Evolutionary conservation across 495 filamentous ascomycete species (phyloP), one percentile per base, ranked within the genome.

Genomic region (Clohesyomyces aquaticus): DNA sequence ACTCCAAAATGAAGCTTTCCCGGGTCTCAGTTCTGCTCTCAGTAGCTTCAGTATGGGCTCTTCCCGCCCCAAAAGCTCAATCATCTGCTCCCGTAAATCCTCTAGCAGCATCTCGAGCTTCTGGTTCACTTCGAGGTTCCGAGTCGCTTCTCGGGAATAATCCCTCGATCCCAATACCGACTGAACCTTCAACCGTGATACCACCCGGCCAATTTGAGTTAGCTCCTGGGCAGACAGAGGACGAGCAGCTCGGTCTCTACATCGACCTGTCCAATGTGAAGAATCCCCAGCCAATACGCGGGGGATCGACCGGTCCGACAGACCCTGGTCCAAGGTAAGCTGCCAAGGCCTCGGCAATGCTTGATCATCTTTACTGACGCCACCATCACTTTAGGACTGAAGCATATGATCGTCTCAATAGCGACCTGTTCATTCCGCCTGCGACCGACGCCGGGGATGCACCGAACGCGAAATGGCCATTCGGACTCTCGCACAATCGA

Each of bases 381-480:
- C 43, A 19, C 3, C 2, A 56, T 18, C 18, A 25, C 22, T 22
- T 32, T 84, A 79, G 78, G 2, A 86, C 85, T 1, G 76, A 78
- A 54, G 76, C 78, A 48, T 87, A 89, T 60, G 82, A 89, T 58
- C 81, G 79, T 45, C 76, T 85, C 12, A 88, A 91, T 65, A 83
- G 84, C 14, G 86, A 91, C 68, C 77, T 84, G 10, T 81, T 82
- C 43, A 85, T 85, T 1, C 86, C 88, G 1, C 88, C 88, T 0
- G 82, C 78, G 0, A 87, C 86, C 0, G 88, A 90, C 70, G 51
- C 72, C 26, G 88, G 87, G 1, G 75, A 77, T 48, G 81, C 87
- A 0, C 75, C 80, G 25, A 87, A 90, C 66, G 82, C 84, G 0
- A 84, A 88, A 72, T 91, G 88, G 88, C 87, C 87, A 0, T 78